Evolutionary conservation across 1,284 basidiomycete genomes (phyloP).

Genomic region (Wolfiporia cocos): DNA sequence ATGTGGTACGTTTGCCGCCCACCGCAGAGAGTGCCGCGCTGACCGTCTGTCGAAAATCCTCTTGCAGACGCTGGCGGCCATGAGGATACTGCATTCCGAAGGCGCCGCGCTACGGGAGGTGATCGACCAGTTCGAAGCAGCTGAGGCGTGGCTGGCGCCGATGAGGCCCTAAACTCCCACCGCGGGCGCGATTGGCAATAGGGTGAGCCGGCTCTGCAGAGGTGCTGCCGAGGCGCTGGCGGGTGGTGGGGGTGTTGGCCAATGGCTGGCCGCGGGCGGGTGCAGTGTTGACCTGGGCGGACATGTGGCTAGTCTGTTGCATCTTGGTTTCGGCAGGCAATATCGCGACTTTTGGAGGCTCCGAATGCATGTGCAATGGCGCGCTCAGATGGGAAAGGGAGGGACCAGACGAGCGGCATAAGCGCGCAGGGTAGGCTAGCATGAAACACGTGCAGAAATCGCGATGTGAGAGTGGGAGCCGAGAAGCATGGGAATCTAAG

Average conservation of each 20-base stretch:
- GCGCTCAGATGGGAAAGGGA: constrained; percentile 7
- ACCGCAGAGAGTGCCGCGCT: constrained; percentile 4
- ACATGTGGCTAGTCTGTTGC: constrained; percentile 8
- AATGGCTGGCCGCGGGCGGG: too few relatives aligned
- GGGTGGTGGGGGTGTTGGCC: constrained; percentile 6
- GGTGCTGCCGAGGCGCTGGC: constrained; percentile 5
- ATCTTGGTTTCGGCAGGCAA: constrained; percentile 13
- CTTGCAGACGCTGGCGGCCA: constrained; percentile 76
- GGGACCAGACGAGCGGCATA: constrained; percentile 2
- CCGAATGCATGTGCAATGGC: too few relatives aligned
- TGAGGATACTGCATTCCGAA: constrained; percentile 84
- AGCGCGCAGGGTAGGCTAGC: constrained; percentile 1
- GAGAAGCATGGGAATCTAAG: constrained; percentile 18
- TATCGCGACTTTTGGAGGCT: too few relatives aligned
- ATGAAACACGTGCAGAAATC: constrained; percentile 8
- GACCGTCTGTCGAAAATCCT: constrained; percentile 10
- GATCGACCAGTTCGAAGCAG: constrained; percentile 91
- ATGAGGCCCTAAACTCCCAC: constrained; percentile 67
- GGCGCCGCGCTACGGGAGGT: constrained; percentile 75
- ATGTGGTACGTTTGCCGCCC: constrained; percentile 63
- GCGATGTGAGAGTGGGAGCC: constrained; percentile 9
- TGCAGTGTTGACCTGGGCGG: neutral
- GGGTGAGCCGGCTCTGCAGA: neutral
- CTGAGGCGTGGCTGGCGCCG: constrained; percentile 88
- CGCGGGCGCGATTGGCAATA: constrained; percentile 2